Evolutionary conservation across 2,329 filamentous ascomycete genomes (phyloP), one percentile per base, ranked within the genome.

Genomic region (Stagonosporopsis tanaceti): DNA sequence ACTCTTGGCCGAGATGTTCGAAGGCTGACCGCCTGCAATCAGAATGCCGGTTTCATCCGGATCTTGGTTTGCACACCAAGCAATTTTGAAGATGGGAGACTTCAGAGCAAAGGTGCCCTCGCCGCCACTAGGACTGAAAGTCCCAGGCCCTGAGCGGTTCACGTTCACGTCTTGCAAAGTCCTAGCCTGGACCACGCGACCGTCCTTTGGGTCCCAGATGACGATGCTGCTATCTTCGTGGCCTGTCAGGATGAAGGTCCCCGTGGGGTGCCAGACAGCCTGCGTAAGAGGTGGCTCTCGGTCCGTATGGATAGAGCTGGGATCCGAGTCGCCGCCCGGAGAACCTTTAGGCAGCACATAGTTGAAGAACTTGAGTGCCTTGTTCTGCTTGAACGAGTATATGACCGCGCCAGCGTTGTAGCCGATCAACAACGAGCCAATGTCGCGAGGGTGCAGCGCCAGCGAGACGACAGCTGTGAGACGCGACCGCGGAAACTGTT

Each of bases 11-110:
- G 86, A 81, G 37, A 87, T 84, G 17, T 89, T 88, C 0, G 85
- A 84, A 1, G 85, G 81, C 60, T 89, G 85, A 4, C 95, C 95
- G 28, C 95, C 95, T 2, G 93, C 91, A 53, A 99, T 84, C 37
- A 99, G 78, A 24, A 99, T 82, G 1, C 89, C 94, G 17, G 93
- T 98, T 69, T 99, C 94, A 69, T 99, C 95, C 0, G 93, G 90
- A 70, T 98, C 96, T 58, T 89, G 84, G 74, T 97, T 97, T 55
- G 92, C 94, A 77, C 95, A 99, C 95, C 95, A 99, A 1, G 88
- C 85, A 53, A 98, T 87, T 61, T 88, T 88, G 59, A 87, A 86
- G 59, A 94, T 90, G 0, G 92, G 92, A 53, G 91, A 89, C 60
- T 90, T 89, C 14, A 89, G 77, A 15, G 82, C 82, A 39, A 87